Percentiles rank a stretch among this genome's conserved stretches.
Evolutionary conservation across 2,329 filamentous ascomycete genomes (phyloP).

Genomic region (Gremmenia infestans): DNA sequence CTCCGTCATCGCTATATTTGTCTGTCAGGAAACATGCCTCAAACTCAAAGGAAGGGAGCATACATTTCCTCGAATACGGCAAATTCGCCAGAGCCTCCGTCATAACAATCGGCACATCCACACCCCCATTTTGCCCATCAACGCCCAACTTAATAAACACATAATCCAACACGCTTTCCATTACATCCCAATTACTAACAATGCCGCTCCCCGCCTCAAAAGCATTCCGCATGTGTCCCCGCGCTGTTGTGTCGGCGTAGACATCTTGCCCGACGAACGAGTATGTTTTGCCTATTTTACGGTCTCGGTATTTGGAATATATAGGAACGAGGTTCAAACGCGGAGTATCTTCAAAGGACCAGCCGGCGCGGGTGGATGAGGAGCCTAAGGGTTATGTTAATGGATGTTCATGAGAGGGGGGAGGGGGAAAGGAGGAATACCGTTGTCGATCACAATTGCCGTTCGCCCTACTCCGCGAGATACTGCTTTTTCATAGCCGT

Average conservation of each 20-base stretch:
- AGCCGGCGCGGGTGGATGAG: conserved; percentile 83
- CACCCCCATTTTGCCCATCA: conserved; percentile 64
- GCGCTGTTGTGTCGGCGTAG: conserved; percentile 88
- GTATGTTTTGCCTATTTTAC: conserved; percentile 87
- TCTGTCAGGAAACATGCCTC: conserved; percentile 27
- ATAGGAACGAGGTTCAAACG: conserved; percentile 79
- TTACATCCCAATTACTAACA: conserved; percentile 95
- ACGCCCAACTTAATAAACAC: conserved; percentile 91
- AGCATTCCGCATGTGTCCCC: conserved; percentile 82
- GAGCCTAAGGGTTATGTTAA: conserved; percentile 55
- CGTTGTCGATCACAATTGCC: conserved; percentile 97
- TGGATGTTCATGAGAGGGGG: conserved; percentile 6
- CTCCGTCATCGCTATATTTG: conserved; percentile 78
- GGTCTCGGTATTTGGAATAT: conserved; percentile 91
- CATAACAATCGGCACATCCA: conserved; percentile 88
- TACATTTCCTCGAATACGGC: conserved; percentile 82
- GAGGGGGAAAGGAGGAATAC: conserved; percentile 42
- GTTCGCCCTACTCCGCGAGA: conserved; percentile 50
- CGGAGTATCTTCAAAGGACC: conserved; percentile 86
- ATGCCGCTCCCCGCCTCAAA: conserved; percentile 90
- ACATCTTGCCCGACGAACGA: conserved; percentile 90
- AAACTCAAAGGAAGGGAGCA: conserved; percentile 31
- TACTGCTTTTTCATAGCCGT: conserved; percentile 62
- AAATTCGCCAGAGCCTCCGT: conserved; percentile 93
- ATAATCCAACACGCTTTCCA: conserved; percentile 93